phyloP scores from a whole-genome alignment of 768 basidiomycete species.

The Rhizopogon rudus region DNA sequence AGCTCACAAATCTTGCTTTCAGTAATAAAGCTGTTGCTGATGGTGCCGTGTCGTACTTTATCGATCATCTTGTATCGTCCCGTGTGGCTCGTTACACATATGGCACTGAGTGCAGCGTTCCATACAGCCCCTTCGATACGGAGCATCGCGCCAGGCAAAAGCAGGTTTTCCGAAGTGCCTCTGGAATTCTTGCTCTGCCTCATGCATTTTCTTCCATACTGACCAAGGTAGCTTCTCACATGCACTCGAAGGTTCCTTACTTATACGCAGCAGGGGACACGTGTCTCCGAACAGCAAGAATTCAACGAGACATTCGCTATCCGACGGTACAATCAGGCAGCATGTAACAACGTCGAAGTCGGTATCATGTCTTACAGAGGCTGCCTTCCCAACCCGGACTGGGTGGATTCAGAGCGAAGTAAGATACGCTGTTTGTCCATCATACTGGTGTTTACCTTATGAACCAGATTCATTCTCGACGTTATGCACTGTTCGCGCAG shows the following conservation, averaged over 20 bases:
- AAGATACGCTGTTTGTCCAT: not conserved
- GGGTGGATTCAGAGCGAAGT: constrained; percentile 32
- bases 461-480: constrained; percentile 27
- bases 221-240: constrained; percentile 27
- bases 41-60: constrained; percentile 36
- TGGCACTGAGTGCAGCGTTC: constrained; percentile 35
- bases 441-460: not conserved
- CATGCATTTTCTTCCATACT: constrained; percentile 40
- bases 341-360: constrained; percentile 16
- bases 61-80: constrained; percentile 45
- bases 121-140: constrained; percentile 27
- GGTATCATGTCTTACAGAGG: constrained; percentile 30
- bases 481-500: constrained; percentile 30
- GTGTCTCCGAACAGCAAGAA: constrained; percentile 40
- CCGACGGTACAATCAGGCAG: constrained; percentile 18
- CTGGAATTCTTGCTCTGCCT: constrained; percentile 34
- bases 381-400: constrained; percentile 17
- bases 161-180: constrained; percentile 28
- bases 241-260: not conserved
- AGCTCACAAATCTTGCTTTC: constrained; percentile 7
- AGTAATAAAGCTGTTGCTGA: constrained; percentile 51
- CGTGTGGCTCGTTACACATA: constrained; percentile 46
- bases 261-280: constrained; percentile 31
- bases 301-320: constrained; percentile 34
- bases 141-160: constrained; percentile 37